Base-by-base conservation (phyloP, 768 basidiomycete species). In the Asterophora parasitica region DNA sequence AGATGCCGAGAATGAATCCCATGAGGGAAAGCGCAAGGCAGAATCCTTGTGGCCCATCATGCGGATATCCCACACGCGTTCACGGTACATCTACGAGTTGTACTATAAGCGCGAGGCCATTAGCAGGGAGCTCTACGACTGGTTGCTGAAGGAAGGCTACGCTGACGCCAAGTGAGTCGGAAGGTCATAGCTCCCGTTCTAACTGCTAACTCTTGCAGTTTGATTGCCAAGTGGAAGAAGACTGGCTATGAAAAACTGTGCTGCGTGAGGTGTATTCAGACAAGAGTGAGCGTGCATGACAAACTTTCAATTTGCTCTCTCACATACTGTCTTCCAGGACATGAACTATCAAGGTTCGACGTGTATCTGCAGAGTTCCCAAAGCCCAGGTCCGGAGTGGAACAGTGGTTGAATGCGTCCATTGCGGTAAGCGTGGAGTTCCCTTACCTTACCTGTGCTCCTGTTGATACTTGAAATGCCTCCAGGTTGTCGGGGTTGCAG, bases 171-270 rank as follows among this genome's bases (percentile, higher is more conserved):
- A 96, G 95, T 95, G 59, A 61, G 89, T 77, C 27, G 30, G 45
- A 13, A 38, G 35, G 23, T 49, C n/a, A 44, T 40, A 15, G 13
- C 3, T 15, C 32, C 30, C 46, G 37, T 20, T 42, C 37, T 28
- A 26, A 8, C 23, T 6, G 41, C 51, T 51, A 34, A 48, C 44
- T 54, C 50, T 26, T 32, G 32, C 44, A 98, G 94, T 62, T 70
- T 98, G 62, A 88, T 99, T 62, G 96, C 96, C 31, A 99, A 99
- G 66, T 99, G 96, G 96, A 98, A 97, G 75, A 99, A 98, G 70
- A 74, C 84, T 10, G 96, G 96, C 4, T 99, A 98, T 65, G 96
- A 98, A 69, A 99, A 98, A 65, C 74, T 99, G 6, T 99, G 96
- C 64, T 99, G 96, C 61, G 69, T 98, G 43, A 76, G 96, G 37